A percentile compares a stretch with the other conserved stretches of the same genome.
Evolutionary conservation across 495 filamentous ascomycete genomes (phyloP).

Genomic region (Aspergillus funiculosus): DNA sequence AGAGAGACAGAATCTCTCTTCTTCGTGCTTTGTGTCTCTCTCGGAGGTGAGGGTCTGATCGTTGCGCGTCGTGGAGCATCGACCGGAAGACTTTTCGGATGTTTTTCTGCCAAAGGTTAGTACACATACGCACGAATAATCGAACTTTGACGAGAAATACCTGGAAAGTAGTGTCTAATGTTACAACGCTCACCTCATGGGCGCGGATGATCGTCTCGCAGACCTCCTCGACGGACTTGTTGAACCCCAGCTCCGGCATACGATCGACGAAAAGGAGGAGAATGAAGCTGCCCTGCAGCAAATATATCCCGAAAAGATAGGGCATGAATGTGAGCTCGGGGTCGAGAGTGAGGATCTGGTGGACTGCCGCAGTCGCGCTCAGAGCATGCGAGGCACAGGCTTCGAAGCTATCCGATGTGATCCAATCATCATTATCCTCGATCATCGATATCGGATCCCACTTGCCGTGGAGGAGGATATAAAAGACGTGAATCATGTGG

Average conservation of each 20-base stretch:
- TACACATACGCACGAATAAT: background rate
- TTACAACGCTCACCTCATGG: slow-evolving; percentile 10
- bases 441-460: slow-evolving; percentile 13
- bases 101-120: slow-evolving; percentile 7
- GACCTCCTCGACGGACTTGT: slow-evolving; percentile 12
- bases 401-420: slow-evolving; percentile 11
- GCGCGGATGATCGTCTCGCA: slow-evolving; percentile 12
- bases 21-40: slow-evolving; percentile 9
- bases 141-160: background rate
- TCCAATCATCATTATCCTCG: slow-evolving; percentile 13
- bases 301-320: slow-evolving; percentile 10
- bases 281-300: slow-evolving; percentile 12
- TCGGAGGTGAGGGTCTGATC: slow-evolving; percentile 7
- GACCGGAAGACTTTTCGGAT: slow-evolving; percentile 12
- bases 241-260: slow-evolving; percentile 11
- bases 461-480: slow-evolving; percentile 9
- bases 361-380: slow-evolving; percentile 7
- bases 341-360: slow-evolving; percentile 10
- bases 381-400: slow-evolving; percentile 8
- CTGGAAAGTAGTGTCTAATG: slow-evolving; percentile 10
- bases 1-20: slow-evolving; percentile 10
- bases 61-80: slow-evolving; percentile 13
- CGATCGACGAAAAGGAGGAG: slow-evolving; percentile 9
- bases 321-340: slow-evolving; percentile 11
- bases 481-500: slow-evolving; percentile 12